Percentiles rank a stretch among this genome's conserved stretches.
These are phyloP conservation scores for Vigna angularis DNA, from an alignment of 306 rosid genomes.

Conservation along the genomic window DNA sequence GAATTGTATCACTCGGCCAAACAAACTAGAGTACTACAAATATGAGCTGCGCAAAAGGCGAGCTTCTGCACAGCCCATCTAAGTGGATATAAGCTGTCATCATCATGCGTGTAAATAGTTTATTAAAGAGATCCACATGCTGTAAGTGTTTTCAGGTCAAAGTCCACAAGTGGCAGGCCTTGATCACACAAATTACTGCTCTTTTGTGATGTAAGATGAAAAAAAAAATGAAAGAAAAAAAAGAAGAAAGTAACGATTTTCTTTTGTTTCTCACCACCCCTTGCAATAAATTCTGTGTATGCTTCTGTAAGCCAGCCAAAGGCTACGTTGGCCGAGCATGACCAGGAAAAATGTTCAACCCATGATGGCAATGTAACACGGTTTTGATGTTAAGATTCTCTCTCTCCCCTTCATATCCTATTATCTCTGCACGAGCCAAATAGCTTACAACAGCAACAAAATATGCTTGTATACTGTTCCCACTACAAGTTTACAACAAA, in stretches of 20 bases:
- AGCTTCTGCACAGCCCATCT: constrained; percentile 54
- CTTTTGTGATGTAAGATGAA: constrained; percentile 72
- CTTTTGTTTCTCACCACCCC: constrained; percentile 43
- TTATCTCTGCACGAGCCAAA: constrained; percentile 26
- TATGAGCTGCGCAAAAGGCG: constrained; percentile 65
- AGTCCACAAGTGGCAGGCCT: constrained; percentile 91
- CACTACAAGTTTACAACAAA: too few species aligned
- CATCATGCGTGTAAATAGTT: constrained; percentile 78
- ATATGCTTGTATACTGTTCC: too few species aligned
- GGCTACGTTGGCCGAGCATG: constrained; percentile 30
- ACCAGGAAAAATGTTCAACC: constrained; percentile 31
- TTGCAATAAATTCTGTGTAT: constrained; percentile 39
- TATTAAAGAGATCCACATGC: constrained; percentile 64
- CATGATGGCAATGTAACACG: constrained; percentile 38
- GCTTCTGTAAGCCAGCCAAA: constrained; percentile 34
- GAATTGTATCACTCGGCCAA: constrained; percentile 49
- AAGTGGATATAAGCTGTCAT: constrained; percentile 68
- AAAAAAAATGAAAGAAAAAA: constrained; percentile 23
- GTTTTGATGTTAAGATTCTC: constrained; percentile 34
- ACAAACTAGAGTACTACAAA: constrained; percentile 54
- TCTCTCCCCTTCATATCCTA: background rate
- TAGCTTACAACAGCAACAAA: background rate
- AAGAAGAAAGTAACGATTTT: constrained; percentile 40
- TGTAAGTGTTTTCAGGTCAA: constrained; percentile 79
- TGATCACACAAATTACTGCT: constrained; percentile 67